Percentiles rank a stretch among this genome's conserved stretches.
These are phyloP conservation scores for Mucuna pruriens DNA, from an alignment of 306 rosid species.

Conservation along the genomic window DNA sequence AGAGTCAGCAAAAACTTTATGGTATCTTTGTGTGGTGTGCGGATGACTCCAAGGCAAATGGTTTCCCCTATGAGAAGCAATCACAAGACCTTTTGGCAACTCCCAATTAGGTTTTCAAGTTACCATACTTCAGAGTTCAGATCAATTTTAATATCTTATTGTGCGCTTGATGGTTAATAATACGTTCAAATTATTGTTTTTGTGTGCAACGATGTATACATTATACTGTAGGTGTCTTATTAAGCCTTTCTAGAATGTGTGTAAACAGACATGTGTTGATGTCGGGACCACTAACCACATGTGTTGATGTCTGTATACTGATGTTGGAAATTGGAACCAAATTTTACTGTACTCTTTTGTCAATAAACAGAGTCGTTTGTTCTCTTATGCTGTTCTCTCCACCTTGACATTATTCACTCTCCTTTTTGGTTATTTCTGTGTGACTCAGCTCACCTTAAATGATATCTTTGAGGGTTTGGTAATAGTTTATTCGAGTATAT, in stretches of 20 bases:
- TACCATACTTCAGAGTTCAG: neutral
- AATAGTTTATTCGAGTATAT: too few species aligned
- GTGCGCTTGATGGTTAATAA: neutral
- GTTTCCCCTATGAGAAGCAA: constrained; percentile 69
- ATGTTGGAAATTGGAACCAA: too few species aligned
- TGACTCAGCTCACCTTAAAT: too few species aligned
- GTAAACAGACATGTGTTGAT: neutral
- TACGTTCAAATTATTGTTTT: neutral
- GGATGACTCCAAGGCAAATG: constrained; percentile 69
- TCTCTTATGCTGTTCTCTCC: too few species aligned
- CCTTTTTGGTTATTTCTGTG: too few species aligned
- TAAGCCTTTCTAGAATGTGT: neutral
- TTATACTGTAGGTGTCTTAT: neutral
- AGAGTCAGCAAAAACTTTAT: constrained; percentile 54
- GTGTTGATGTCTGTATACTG: too few species aligned
- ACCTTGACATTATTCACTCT: too few species aligned
- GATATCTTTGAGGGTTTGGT: too few species aligned
- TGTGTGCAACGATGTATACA: neutral
- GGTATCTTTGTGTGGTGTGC: constrained; percentile 88
- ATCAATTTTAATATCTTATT: neutral
- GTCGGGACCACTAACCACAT: too few species aligned
- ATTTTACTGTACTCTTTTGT: neutral
- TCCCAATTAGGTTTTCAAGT: neutral
- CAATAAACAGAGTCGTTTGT: too few species aligned
- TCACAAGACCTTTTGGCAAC: constrained; percentile 65